Evolutionary conservation across 768 basidiomycete species (phyloP).

Genomic region (Suillus alpinus): DNA sequence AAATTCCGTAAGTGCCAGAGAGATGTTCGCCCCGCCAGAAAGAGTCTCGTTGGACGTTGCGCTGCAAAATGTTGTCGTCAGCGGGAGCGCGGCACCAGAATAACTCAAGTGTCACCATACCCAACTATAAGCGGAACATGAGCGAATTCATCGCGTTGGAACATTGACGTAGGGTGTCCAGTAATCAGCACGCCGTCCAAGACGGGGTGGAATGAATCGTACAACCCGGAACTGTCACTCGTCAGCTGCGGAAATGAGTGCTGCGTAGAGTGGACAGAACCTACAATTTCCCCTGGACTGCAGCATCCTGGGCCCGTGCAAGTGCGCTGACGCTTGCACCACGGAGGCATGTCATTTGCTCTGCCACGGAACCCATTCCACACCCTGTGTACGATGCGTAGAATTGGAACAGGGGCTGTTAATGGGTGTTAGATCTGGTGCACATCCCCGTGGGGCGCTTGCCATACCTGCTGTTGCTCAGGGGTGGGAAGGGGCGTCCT

Average conservation of each 20-base stretch:
- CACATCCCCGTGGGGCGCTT: not conserved
- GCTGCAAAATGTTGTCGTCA: slow-evolving; percentile 19
- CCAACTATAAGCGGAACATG: slow-evolving; percentile 58
- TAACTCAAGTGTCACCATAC: slow-evolving; percentile 30
- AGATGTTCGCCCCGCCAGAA: slow-evolving; percentile 38
- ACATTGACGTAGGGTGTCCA: slow-evolving; percentile 46
- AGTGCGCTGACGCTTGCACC: slow-evolving; percentile 50
- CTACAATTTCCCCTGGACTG: slow-evolving; percentile 40
- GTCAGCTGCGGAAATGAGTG: slow-evolving; percentile 5
- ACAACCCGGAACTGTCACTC: slow-evolving; percentile 36
- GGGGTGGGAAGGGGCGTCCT: slow-evolving; percentile 50
- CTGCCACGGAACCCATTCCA: slow-evolving; percentile 31
- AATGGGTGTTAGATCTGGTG: not conserved
- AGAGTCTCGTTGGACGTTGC: slow-evolving; percentile 63
- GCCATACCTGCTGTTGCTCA: slow-evolving; percentile 50
- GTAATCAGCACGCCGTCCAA: slow-evolving; percentile 52
- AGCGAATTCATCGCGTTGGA: slow-evolving; percentile 44
- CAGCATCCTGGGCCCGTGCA: slow-evolving; percentile 54
- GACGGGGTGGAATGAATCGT: slow-evolving; percentile 51
- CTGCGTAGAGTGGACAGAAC: slow-evolving; percentile 13
- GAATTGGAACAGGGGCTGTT: slow-evolving; percentile 51
- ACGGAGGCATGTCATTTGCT: slow-evolving; percentile 47
- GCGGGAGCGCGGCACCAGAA: not conserved
- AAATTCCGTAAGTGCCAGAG: slow-evolving; percentile 35
- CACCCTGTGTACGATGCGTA: slow-evolving; percentile 54